Evolutionary conservation across 2,329 filamentous ascomycete genomes (phyloP), one percentile per base, ranked within the genome.

Genomic region (Sarocladiaceae sp.): DNA sequence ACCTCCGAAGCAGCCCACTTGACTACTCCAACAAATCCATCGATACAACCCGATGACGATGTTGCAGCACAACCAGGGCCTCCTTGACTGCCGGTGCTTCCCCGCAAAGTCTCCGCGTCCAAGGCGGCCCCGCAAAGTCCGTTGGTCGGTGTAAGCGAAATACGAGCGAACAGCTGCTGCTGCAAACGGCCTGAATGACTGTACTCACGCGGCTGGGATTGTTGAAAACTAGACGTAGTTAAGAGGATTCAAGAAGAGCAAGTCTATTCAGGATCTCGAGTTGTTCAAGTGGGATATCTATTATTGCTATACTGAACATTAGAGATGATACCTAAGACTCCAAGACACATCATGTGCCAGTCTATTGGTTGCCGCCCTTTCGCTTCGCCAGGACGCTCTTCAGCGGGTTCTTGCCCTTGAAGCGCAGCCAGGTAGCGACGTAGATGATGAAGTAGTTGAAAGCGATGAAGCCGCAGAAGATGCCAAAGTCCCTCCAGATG

Each of bases 401-500:
- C 3, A 68, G 33, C 0, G 64, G 64, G 19, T 67, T 68, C 54
- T 57, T 66, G 0, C 60, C 65, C 31, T 58, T 55, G 47, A 68
- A 70, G n/a, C 55, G 55, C 42, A 67, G 31, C 55, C 58, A 70
- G 0, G 67, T 69, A 4, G 61, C 58, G 1, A 65, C 16, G 37
- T 62, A 69, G 0, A 70, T 59, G 2, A 69, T 35, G 1, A 46
- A 49, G 43, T 67, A 85, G 49, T 87, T 85, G 55, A 85, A 85
- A 2, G 73, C 57, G 16, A 82, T 76, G 53, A 76, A 86, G 0
- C 67, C 78, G 57, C 72, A 78, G 51, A 83, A 80, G 43, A 84
- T 78, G 2, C 80, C 68, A 60, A 83, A 85, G 47, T 84, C 66
- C 10, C 80, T 63, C 83, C 82, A 86, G 37, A 80, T 78, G 43